Conservation (phyloP, 2,329 filamentous ascomycete genomes). For the Drechslerella dactyloides region DNA sequence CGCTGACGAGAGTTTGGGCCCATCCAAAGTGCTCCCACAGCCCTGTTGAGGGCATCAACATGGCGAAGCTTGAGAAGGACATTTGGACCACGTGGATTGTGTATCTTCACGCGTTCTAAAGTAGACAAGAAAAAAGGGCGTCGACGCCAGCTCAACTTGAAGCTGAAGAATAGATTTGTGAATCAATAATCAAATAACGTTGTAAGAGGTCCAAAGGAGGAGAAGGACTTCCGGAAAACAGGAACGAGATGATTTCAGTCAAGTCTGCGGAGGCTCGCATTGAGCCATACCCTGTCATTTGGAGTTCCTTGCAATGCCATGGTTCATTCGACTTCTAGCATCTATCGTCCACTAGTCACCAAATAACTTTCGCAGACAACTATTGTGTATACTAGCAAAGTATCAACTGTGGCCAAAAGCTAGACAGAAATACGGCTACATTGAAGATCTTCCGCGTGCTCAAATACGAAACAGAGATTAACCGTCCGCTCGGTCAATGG, state of each 20-base stretch:
- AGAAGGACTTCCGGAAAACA: too few species aligned
- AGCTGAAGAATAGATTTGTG: too few species aligned
- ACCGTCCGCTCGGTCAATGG: constrained; percentile 40
- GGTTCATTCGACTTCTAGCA: constrained; percentile 3
- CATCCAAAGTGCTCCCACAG: constrained; percentile 35
- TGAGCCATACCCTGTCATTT: too few species aligned
- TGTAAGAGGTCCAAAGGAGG: too few species aligned
- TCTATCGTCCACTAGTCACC: not conserved
- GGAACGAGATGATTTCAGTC: constrained; percentile 27
- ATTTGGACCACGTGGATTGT: constrained; percentile 12
- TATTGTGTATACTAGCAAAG: constrained; percentile 16
- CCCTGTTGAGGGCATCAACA: constrained; percentile 29
- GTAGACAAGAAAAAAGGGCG: not conserved
- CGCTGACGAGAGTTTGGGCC: constrained; percentile 7
- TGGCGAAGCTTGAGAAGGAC: constrained; percentile 34
- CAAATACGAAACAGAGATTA: constrained; percentile 45
- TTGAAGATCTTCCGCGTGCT: not conserved
- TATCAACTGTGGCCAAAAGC: constrained; percentile 37
- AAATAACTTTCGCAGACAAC: constrained; percentile 33
- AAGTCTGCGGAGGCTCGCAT: not conserved
- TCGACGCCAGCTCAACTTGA: not conserved
- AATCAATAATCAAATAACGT: too few species aligned
- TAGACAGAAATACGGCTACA: too few species aligned
- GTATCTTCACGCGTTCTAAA: not conserved
- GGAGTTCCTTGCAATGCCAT: too few species aligned